Conservation (phyloP, 805 yeast genomes). For the Lachancea cidri region DNA sequence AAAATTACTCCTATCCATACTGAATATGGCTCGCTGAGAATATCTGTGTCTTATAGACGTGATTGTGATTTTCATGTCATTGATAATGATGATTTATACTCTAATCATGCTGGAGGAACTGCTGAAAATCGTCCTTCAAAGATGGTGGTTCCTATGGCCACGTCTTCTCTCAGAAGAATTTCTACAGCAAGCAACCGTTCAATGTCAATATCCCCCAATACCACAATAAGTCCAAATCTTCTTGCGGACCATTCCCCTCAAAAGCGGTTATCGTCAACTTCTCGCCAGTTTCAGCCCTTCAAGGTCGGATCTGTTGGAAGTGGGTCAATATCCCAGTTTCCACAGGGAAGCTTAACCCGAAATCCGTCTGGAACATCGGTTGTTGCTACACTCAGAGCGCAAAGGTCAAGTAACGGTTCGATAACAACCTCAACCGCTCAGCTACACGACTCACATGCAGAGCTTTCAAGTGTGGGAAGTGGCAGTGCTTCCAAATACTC, state of each 20-base stretch:
- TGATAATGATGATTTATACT: slow-evolving; percentile 45
- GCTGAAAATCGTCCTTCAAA: slow-evolving; percentile 1
- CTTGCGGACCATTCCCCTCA: slow-evolving; percentile 17
- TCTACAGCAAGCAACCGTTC: slow-evolving; percentile 15
- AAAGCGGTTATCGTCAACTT: slow-evolving; percentile 18
- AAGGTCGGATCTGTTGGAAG: slow-evolving; percentile 36
- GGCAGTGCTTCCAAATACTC: slow-evolving; percentile 56
- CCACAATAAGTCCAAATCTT: slow-evolving; percentile 17
- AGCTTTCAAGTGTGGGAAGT: slow-evolving; percentile 35
- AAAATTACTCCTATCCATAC: slow-evolving; percentile 69
- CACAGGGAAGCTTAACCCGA: slow-evolving; percentile 31
- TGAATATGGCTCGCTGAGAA: slow-evolving; percentile 63
- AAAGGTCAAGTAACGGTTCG: slow-evolving; percentile 36
- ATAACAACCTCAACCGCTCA: slow-evolving; percentile 25
- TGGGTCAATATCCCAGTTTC: slow-evolving; percentile 25
- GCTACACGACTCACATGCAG: slow-evolving; percentile 18
- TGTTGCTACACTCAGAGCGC: slow-evolving; percentile 36
- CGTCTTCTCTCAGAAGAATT: slow-evolving; percentile 9
- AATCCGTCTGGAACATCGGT: slow-evolving; percentile 43
- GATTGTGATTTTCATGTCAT: slow-evolving; percentile 63
- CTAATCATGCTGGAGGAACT: neutral
- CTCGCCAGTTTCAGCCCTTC: slow-evolving; percentile 32
- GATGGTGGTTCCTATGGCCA: neutral
- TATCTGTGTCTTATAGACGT: slow-evolving; percentile 74
- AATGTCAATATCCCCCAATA: slow-evolving; percentile 24